phyloP scores from a whole-genome alignment of 2,329 filamentous ascomycete species.

The Stagonosporopsis tanaceti region DNA sequence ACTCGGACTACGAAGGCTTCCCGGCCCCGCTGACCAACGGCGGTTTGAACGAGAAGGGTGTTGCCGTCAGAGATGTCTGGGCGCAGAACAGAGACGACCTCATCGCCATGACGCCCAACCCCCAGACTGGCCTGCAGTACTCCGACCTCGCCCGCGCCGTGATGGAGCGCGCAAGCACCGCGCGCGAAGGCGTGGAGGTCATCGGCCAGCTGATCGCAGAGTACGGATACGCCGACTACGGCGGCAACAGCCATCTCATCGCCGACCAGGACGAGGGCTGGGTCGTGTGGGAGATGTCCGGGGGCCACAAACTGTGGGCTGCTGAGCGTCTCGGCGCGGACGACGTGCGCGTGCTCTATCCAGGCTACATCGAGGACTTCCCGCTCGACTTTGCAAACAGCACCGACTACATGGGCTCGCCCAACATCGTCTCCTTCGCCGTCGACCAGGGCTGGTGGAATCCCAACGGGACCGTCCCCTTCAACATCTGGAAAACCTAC shows the following conservation, averaged over 20 bases:
- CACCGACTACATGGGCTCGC: conserved; percentile 43
- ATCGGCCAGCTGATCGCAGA: conserved; percentile 52
- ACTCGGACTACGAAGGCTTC: conserved; percentile 53
- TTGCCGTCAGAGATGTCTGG: conserved; percentile 55
- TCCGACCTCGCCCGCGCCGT: conserved; percentile 53
- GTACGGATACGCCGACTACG: conserved; percentile 54
- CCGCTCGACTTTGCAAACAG: conserved; percentile 42
- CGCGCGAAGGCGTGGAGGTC: conserved; percentile 54
- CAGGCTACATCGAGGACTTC: conserved; percentile 50
- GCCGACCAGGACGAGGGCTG: conserved; percentile 51
- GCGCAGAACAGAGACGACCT: conserved; percentile 52
- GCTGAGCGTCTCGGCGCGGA: conserved; percentile 44
- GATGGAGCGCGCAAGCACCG: conserved; percentile 52
- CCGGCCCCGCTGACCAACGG: conserved; percentile 56
- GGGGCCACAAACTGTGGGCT: conserved; percentile 46
- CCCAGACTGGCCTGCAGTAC: conserved; percentile 54
- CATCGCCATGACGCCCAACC: conserved; percentile 52
- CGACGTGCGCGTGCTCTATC: conserved; percentile 46
- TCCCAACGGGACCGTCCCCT: conserved; percentile 40
- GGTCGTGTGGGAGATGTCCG: conserved; percentile 48
- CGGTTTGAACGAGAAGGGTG: conserved; percentile 54
- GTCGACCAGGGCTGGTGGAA: conserved; percentile 48
- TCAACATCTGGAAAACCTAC: conserved; percentile 50
- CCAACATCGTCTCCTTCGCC: conserved; percentile 47
- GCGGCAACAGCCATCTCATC: conserved; percentile 55